phyloP scores from a whole-genome alignment of 208 protist species.

The Leishmania guyanensis region DNA sequence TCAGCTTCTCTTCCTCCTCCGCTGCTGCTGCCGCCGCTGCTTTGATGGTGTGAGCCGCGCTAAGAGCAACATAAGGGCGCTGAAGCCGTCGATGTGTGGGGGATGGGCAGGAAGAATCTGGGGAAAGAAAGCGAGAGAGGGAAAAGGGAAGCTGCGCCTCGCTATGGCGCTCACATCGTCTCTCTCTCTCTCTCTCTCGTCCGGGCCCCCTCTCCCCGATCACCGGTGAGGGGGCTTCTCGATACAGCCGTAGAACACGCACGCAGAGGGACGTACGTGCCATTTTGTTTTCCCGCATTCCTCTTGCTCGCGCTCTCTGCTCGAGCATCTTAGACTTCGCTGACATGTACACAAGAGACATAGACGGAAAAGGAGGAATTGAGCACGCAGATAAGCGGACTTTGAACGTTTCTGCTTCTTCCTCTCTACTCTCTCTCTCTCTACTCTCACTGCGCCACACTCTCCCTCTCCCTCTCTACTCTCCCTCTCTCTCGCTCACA shows the following conservation, averaged over 20 bases:
- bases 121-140: neutral
- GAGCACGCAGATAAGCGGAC: neutral
- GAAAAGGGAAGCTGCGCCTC: neutral
- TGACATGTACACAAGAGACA: neutral
- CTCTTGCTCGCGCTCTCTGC: neutral
- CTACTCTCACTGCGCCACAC: neutral
- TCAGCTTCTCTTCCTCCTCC: neutral
- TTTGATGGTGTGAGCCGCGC: neutral
- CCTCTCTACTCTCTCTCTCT: neutral
- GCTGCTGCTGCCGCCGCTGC: neutral
- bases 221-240: neutral
- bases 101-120: neutral
- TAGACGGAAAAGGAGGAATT: neutral
- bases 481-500: neutral
- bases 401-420: neutral
- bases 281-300: neutral
- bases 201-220: neutral
- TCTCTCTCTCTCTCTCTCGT: neutral
- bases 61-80: neutral
- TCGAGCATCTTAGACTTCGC: neutral
- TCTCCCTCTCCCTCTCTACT: neutral
- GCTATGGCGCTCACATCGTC: constrained; percentile 1
- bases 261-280: neutral
- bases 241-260: neutral
- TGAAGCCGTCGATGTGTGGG: neutral